These are phyloP conservation scores for Xylaria sp. DNA, from an alignment of 2,329 filamentous ascomycete species.

Conservation along the genomic window DNA sequence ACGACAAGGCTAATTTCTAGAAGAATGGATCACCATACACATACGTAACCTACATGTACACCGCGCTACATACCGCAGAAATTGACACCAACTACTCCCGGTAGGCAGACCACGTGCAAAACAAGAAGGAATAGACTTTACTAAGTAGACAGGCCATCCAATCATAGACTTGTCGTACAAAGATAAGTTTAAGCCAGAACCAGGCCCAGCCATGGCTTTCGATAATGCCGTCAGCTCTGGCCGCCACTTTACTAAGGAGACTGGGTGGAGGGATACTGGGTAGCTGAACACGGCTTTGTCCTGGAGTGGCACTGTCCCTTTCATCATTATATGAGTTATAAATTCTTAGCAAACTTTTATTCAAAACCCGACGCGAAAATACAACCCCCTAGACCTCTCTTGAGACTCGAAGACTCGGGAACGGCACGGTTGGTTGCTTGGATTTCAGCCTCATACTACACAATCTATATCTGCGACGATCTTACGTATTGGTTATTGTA, in stretches of 20 bases:
- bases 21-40: constrained; percentile 7
- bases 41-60: background rate
- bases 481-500: constrained; percentile 30
- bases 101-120: constrained; percentile 22
- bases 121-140: background rate
- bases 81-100: background rate
- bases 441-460: constrained; percentile 17
- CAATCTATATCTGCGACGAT: background rate
- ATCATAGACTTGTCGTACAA: constrained; percentile 11
- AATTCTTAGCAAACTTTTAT: constrained; percentile 30
- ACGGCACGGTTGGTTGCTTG: background rate
- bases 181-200: constrained; percentile 17
- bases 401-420: background rate
- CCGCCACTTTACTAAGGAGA: constrained; percentile 1
- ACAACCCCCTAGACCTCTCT: background rate
- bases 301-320: background rate
- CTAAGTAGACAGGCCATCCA: constrained; percentile 12
- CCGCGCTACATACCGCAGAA: constrained; percentile 6
- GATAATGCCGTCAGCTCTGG: constrained; percentile 9
- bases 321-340: constrained; percentile 24
- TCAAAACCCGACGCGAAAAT: background rate
- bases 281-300: background rate
- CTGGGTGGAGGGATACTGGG: background rate
- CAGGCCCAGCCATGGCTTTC: constrained; percentile 1
- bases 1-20: constrained; percentile 12